phyloP scores from a whole-genome alignment of 345 rosid genomes.

The Eucalyptus cloeziana region DNA sequence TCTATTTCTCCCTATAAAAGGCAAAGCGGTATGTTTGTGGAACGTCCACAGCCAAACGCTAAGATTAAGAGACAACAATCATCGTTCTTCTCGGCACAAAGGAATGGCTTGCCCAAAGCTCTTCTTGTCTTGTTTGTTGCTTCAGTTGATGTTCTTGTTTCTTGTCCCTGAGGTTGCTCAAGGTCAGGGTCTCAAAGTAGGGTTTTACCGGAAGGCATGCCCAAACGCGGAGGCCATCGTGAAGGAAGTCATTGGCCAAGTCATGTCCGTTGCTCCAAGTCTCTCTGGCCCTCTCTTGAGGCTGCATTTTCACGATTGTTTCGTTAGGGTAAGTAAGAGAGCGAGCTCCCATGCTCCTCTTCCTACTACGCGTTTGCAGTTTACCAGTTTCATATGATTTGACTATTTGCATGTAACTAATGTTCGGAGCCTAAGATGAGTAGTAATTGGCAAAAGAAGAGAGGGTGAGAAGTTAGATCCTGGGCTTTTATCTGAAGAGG shows the following conservation, averaged over 20 bases:
- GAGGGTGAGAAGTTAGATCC: too few relatives aligned
- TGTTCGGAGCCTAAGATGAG: neutral
- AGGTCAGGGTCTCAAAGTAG: slow-evolving; percentile 21
- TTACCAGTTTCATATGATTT: neutral
- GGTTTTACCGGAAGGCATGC: slow-evolving; percentile 41
- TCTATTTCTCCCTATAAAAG: neutral
- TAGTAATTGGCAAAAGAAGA: too few relatives aligned
- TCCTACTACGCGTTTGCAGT: neutral
- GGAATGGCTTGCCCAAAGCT: neutral
- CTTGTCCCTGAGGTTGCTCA: neutral
- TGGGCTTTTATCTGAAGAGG: too few relatives aligned
- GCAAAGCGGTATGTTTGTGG: neutral
- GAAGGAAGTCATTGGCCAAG: slow-evolving; percentile 1
- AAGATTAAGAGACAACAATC: neutral
- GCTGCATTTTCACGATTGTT: slow-evolving; percentile 79
- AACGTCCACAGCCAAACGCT: neutral
- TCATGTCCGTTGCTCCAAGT: slow-evolving; percentile 23
- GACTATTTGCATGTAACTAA: neutral
- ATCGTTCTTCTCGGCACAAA: neutral
- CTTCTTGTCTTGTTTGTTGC: neutral
- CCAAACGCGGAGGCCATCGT: slow-evolving; percentile 38
- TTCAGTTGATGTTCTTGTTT: slow-evolving; percentile 9
- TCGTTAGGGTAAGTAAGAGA: slow-evolving; percentile 35
- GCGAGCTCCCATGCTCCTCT: neutral
- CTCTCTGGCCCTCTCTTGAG: slow-evolving; percentile 56